Evolutionary conservation across 345 rosid species (phyloP).

Genomic region (Conringia planisiliqua): DNA sequence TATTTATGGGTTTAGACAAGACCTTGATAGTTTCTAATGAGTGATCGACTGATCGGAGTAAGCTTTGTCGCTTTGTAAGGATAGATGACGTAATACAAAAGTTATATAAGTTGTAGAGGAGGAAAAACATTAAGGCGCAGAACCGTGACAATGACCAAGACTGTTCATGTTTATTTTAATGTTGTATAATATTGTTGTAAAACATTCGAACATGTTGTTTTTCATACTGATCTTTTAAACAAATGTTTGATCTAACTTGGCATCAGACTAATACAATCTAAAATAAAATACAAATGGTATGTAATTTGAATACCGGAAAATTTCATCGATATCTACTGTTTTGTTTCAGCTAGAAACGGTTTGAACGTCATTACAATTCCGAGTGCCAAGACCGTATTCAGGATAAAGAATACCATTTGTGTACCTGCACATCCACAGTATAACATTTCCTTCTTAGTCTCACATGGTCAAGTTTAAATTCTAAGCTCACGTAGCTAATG

Average conservation of each 20-base stretch:
- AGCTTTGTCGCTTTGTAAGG: not conserved
- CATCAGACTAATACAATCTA: not conserved
- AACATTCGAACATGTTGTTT: not conserved
- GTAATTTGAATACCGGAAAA: not conserved
- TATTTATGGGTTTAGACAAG: too few relatives aligned
- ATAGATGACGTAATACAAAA: not conserved
- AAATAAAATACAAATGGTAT: not conserved
- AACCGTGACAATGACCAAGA: not conserved
- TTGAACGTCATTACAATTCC: slow-evolving; percentile 67
- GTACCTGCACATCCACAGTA: slow-evolving; percentile 42
- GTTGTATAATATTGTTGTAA: not conserved
- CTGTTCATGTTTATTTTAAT: not conserved
- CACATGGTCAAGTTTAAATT: not conserved
- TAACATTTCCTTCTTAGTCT: not conserved
- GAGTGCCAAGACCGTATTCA: slow-evolving; percentile 48
- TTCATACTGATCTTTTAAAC: not conserved
- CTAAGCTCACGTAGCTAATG: not conserved
- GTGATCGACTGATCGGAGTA: not conserved
- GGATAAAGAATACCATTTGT: slow-evolving; percentile 61
- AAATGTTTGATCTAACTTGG: not conserved
- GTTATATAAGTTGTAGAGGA: not conserved
- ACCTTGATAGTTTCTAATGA: not conserved
- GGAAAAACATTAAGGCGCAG: not conserved
- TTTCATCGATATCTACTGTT: not conserved
- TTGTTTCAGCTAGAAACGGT: slow-evolving; percentile 52